Evolutionary conservation across 768 basidiomycete genomes (phyloP).

Genomic region (Boletus rufocinnamomeus): DNA sequence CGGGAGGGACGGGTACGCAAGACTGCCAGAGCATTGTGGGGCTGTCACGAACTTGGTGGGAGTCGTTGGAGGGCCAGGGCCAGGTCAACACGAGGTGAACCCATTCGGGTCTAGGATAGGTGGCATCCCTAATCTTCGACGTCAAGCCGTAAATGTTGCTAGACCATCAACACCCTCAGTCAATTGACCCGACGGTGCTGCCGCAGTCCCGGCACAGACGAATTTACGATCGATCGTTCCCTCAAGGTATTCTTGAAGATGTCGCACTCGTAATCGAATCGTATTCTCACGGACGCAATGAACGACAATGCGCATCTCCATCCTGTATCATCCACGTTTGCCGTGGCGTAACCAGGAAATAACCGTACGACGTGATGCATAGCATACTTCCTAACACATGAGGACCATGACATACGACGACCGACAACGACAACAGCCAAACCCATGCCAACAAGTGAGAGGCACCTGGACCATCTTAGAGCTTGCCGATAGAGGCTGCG

Average conservation of each 20-base stretch:
- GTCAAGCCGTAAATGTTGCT: no score
- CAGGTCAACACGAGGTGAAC: no score
- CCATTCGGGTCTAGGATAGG: no score
- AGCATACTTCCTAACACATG: constrained; percentile 23
- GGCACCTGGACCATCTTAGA: constrained; percentile 41
- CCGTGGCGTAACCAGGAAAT: constrained; percentile 7
- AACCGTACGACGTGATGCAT: constrained; percentile 15
- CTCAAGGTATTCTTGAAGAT: neutral
- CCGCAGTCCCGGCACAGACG: no score
- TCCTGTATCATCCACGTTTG: constrained; percentile 2
- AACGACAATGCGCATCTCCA: neutral
- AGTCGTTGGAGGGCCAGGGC: no score
- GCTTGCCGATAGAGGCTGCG: constrained; percentile 60
- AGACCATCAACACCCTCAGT: neutral
- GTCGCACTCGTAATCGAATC: neutral
- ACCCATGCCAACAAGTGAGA: neutral
- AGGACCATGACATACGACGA: constrained; percentile 16
- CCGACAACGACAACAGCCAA: constrained; percentile 3
- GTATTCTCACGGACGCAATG: neutral
- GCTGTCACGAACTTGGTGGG: no score
- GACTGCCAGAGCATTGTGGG: no score
- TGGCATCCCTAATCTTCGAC: no score
- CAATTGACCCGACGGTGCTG: no score
- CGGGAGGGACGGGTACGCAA: no score
- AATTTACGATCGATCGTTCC: no score